Base-by-base conservation (phyloP, 2,329 filamentous ascomycete species). In the Penicillium sp. region DNA sequence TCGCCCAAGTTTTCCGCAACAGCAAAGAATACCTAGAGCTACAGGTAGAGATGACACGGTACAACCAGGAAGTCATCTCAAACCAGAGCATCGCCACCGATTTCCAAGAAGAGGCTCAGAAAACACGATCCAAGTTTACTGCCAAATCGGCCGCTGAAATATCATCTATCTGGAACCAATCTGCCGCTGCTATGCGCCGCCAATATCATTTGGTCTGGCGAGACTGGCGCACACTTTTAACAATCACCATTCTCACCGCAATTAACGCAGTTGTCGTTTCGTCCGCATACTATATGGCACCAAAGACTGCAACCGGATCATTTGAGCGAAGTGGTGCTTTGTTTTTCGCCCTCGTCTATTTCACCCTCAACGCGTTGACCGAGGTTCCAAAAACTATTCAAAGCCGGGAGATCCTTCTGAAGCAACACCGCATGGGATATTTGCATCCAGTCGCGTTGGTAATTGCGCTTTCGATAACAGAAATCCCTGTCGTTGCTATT, bases 271-370 rank as follows among this genome's bases (percentile, higher is more conserved):
- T 51, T 2, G 43, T 51, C 19, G 32, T 4, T 14, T 16, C 10
- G 4, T 42, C 47, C 2, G 36, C n/a, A 4, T 51, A 43, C 18
- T 51, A 51, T 27, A 34, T 34, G 26, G 47, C 47, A 10, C 47
- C 47, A 3, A 51, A 51, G 14, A 42, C 36, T 4, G 39, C 39
- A 9, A 43, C 47, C 4, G 47, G 47, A 2, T 51, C 47, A n/a
- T 51, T 42, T 26, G 47, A 51, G 32, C 14, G 29, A 36, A 43
- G 47, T 18, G 29, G 47, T 9, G 47, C 47, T 2, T 27, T 51
- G 16, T 51, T 43, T 16, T 51, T 51, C 16, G 7, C 47, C 4
- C 8, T 51, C 6, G 18, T 42, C 9, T 51, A 51, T 13, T 51
- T 51, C 6, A 19, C 4, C 11, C 29, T 51, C 4, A 51, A 51